Percentiles rank a stretch among this genome's conserved stretches.
Evolutionary conservation across 2,329 filamentous ascomycete genomes (phyloP).

Genomic region (Chaetomium strumarium): DNA sequence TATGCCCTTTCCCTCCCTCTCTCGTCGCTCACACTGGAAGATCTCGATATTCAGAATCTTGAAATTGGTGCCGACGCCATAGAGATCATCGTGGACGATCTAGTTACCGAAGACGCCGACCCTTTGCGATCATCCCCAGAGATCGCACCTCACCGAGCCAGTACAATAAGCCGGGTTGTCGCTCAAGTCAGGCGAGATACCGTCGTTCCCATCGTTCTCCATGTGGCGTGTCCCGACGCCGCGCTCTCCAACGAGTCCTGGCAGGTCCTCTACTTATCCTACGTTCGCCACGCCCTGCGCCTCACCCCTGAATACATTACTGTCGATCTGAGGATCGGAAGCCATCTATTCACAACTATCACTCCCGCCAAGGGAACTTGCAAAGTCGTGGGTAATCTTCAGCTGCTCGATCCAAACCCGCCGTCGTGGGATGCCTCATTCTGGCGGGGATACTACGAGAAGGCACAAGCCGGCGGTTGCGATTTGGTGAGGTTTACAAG

Average conservation of each 20-base stretch:
- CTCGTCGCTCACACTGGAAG: conserved; percentile 46
- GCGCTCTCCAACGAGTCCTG: conserved; percentile 22
- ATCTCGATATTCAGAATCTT: conserved; percentile 56
- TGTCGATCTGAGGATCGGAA: conserved; percentile 54
- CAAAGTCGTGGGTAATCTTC: conserved; percentile 56
- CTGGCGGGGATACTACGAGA: conserved; percentile 53
- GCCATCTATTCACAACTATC: conserved; percentile 44
- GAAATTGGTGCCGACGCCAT: conserved; percentile 64
- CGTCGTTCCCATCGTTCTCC: conserved; percentile 53
- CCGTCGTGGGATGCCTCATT: conserved; percentile 49
- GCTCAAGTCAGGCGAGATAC: conserved; percentile 58
- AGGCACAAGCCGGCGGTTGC: conserved; percentile 52
- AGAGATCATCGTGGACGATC: conserved; percentile 50
- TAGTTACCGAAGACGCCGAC: conserved; percentile 22
- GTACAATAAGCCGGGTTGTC: conserved; percentile 51
- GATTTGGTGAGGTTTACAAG: conserved; percentile 57
- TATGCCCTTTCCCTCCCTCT: conserved; percentile 60
- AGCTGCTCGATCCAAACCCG: conserved; percentile 34
- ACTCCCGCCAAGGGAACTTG: conserved; percentile 33
- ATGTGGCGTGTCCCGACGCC: conserved; percentile 37
- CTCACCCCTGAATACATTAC: conserved; percentile 59
- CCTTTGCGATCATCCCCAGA: conserved; percentile 12
- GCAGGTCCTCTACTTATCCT: conserved; percentile 44
- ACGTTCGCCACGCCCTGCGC: conserved; percentile 54
- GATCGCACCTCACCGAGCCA: conserved; percentile 33